Conservation (phyloP, 495 filamentous ascomycete genomes). For the Tirmania nivea region DNA sequence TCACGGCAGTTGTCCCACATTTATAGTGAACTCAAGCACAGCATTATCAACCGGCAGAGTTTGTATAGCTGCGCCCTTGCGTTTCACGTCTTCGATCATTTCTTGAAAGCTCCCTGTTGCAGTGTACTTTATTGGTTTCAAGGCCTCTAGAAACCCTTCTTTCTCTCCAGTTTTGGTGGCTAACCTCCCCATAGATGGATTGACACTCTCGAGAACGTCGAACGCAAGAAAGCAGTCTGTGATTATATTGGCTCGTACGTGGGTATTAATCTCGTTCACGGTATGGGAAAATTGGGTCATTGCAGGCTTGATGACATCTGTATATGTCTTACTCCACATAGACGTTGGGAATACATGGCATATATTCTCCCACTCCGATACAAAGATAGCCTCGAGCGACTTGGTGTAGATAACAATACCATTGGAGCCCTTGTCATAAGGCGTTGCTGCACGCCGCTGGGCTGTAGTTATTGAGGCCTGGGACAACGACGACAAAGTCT, state of each 20-base stretch:
- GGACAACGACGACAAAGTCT: conserved; percentile 64
- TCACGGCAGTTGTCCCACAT: conserved; percentile 21
- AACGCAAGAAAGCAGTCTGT: conserved; percentile 94
- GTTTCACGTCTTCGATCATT: conserved; percentile 69
- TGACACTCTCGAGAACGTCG: conserved; percentile 86
- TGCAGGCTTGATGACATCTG: conserved; percentile 50
- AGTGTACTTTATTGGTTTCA: conserved; percentile 78
- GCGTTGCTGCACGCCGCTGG: conserved; percentile 41
- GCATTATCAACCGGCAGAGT: conserved; percentile 61
- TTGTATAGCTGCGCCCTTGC: conserved; percentile 36
- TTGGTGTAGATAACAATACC: conserved; percentile 78
- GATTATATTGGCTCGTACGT: conserved; percentile 63
- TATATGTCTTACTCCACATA: conserved; percentile 57
- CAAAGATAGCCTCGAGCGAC: conserved; percentile 65
- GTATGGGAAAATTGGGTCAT: conserved; percentile 69
- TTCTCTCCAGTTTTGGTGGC: conserved; percentile 68
- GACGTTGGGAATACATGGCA: conserved; percentile 62
- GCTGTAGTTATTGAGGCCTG: conserved; percentile 64
- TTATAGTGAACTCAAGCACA: conserved; percentile 51
- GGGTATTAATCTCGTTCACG: conserved; percentile 66
- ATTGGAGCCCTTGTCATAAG: conserved; percentile 76
- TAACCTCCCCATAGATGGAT: conserved; percentile 52
- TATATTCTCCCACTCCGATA: conserved; percentile 74
- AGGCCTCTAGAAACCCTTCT: conserved; percentile 60
- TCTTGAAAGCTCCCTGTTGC: conserved; percentile 67